These are phyloP conservation scores for Auriscalpium vulgare DNA, from an alignment of 768 basidiomycete species.

Conservation along the genomic window DNA sequence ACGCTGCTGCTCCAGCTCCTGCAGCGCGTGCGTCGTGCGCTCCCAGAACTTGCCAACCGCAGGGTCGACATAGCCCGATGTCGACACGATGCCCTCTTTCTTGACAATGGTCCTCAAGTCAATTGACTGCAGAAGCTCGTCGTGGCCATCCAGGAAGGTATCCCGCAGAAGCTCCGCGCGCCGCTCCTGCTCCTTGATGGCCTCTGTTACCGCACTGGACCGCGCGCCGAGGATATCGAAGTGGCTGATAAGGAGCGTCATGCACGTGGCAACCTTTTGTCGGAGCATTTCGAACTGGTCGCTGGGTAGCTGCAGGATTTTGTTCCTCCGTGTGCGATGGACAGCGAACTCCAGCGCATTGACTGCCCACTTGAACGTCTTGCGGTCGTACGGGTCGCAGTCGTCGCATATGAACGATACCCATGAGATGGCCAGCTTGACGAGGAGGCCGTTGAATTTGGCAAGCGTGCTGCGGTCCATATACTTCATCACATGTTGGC, in stretches of 20 bases:
- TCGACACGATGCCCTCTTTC: slow-evolving; percentile 20
- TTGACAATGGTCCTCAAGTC: slow-evolving; percentile 29
- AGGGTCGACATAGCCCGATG: slow-evolving; percentile 42
- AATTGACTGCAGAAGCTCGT: slow-evolving; percentile 37
- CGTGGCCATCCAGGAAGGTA: slow-evolving; percentile 37
- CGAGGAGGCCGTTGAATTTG: slow-evolving; percentile 77
- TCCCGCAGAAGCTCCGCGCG: slow-evolving; percentile 52
- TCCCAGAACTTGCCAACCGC: slow-evolving; percentile 74
- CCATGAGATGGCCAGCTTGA: slow-evolving; percentile 93
- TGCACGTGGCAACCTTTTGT: slow-evolving; percentile 89
- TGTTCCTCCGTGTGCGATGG: slow-evolving; percentile 78
- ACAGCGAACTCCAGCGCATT: slow-evolving; percentile 91
- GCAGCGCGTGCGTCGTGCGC: slow-evolving; percentile 48
- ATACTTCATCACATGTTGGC: slow-evolving; percentile 79
- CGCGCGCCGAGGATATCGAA: slow-evolving; percentile 97
- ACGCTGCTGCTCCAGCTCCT: slow-evolving; percentile 59
- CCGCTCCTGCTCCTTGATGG: slow-evolving; percentile 82
- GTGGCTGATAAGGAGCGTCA: slow-evolving; percentile 94
- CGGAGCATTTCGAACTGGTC: slow-evolving; percentile 87
- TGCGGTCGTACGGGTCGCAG: slow-evolving; percentile 91
- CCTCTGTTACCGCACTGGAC: slow-evolving; percentile 66
- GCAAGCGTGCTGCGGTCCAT: slow-evolving; percentile 67
- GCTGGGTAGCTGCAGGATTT: slow-evolving; percentile 80
- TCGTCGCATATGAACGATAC: slow-evolving; percentile 98
- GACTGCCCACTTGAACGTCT: slow-evolving; percentile 97